These are phyloP conservation scores for Xylaria sp. DNA, from an alignment of 2,329 filamentous ascomycete genomes.

Conservation along the genomic window DNA sequence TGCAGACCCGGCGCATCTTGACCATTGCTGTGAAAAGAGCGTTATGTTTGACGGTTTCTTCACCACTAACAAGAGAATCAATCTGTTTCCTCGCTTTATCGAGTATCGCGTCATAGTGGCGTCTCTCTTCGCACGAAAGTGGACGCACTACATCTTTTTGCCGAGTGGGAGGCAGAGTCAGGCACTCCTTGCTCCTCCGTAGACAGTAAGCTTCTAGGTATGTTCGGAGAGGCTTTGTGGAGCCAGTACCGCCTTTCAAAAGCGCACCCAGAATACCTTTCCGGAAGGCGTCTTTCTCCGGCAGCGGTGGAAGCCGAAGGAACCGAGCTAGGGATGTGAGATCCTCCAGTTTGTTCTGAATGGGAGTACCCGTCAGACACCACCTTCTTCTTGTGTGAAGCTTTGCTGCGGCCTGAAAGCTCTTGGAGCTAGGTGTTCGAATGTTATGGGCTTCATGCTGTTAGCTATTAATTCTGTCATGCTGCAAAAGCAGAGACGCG, in stretches of 20 bases:
- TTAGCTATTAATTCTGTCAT: too few relatives aligned
- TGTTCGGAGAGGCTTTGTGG: constrained; percentile 13
- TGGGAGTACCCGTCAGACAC: constrained; percentile 43
- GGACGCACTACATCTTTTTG: background rate
- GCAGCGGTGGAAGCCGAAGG: constrained; percentile 18
- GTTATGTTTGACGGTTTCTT: too few relatives aligned
- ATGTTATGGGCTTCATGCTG: too few relatives aligned
- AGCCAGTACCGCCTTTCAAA: background rate
- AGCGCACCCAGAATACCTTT: constrained; percentile 36
- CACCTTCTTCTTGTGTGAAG: constrained; percentile 36
- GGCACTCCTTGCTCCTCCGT: constrained; percentile 21
- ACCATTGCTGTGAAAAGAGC: too few relatives aligned
- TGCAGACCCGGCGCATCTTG: too few relatives aligned
- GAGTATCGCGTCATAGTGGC: too few relatives aligned
- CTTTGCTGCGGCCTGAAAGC: constrained; percentile 20
- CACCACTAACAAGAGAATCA: too few relatives aligned
- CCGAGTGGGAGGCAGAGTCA: background rate
- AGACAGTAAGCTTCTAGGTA: constrained; percentile 28
- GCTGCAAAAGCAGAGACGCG: background rate
- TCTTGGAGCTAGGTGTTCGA: too few relatives aligned
- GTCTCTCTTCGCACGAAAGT: too few relatives aligned
- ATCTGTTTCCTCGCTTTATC: too few relatives aligned
- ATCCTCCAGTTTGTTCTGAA: constrained; percentile 42
- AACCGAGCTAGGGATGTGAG: constrained; percentile 36
- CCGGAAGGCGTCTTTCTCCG: constrained; percentile 13